A percentile compares a stretch with the other conserved stretches of the same genome.
phyloP scores from a whole-genome alignment of 1,284 basidiomycete genomes.

The Cryptococcus sp. region DNA sequence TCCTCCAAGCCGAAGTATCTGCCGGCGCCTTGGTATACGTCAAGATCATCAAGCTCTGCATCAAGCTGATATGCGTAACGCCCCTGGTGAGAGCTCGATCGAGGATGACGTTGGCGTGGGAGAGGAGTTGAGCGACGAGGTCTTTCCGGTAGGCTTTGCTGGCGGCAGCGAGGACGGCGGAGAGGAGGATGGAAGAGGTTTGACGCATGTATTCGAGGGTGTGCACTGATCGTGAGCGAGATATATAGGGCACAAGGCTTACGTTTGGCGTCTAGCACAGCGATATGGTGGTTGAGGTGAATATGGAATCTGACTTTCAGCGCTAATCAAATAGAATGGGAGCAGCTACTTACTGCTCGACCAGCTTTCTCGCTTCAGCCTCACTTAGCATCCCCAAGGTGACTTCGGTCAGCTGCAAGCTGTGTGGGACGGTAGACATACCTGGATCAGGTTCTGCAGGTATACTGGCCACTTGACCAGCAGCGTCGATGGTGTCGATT shows the following conservation, averaged over 20 bases:
- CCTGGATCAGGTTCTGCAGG: neutral
- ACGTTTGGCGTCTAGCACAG: conserved; percentile 1
- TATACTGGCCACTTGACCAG: neutral
- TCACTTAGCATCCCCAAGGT: conserved; percentile 2
- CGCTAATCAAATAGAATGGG: neutral
- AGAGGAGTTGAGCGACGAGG: conserved; percentile 19
- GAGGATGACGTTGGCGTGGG: conserved; percentile 28
- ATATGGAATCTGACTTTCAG: neutral
- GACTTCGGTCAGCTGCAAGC: neutral
- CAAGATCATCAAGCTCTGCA: conserved; percentile 34
- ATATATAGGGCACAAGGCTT: neutral
- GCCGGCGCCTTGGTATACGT: conserved; percentile 35
- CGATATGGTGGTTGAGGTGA: conserved; percentile 1
- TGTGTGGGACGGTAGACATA: neutral
- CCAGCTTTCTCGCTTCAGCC: neutral
- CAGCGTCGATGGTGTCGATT: neutral
- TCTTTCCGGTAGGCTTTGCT: conserved; percentile 28
- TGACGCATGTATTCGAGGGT: conserved; percentile 26
- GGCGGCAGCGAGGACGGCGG: conserved; percentile 26
- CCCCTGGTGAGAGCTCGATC: conserved; percentile 29
- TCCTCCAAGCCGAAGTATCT: conserved; percentile 20
- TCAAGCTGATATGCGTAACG: conserved; percentile 22
- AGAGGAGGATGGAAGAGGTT: conserved; percentile 28
- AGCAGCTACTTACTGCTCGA: neutral
- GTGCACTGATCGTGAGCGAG: conserved; percentile 21